Percentiles rank a stretch among this genome's conserved stretches.
phyloP scores from a whole-genome alignment of 768 basidiomycete genomes.

The Mycena alexandri region DNA sequence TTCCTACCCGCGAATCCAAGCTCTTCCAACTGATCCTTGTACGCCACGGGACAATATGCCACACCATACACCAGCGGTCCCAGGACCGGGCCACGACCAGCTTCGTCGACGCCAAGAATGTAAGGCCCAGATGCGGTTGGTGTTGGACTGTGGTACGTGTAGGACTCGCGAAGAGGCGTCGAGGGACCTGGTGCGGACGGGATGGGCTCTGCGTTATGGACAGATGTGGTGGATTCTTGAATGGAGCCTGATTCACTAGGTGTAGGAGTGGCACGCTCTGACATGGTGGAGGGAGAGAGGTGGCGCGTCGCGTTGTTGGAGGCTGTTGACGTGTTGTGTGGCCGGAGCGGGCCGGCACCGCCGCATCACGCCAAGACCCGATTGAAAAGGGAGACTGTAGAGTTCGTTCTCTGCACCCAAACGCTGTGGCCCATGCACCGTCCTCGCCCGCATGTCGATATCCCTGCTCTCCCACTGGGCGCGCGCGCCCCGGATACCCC shows the following conservation, averaged over 20 bases:
- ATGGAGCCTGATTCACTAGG: background rate
- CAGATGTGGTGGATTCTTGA: too few relatives aligned
- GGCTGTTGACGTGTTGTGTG: background rate
- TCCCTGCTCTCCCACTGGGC: conserved; percentile 22
- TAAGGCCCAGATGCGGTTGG: conserved; percentile 84
- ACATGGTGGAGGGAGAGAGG: conserved; percentile 29
- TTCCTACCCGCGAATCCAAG: conserved; percentile 90
- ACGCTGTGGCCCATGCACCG: conserved; percentile 16
- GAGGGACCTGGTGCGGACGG: conserved; percentile 74
- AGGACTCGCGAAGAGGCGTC: conserved; percentile 72
- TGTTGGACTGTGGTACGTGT: conserved; percentile 80
- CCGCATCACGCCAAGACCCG: background rate
- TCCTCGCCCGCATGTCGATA: conserved; percentile 30
- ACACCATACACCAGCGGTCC: conserved; percentile 97
- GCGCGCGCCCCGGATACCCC: conserved; percentile 26
- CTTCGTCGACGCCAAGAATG: conserved; percentile 99
- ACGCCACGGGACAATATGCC: conserved; percentile 90
- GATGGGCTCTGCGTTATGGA: conserved; percentile 39
- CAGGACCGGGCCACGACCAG: conserved; percentile 94
- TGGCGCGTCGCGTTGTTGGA: background rate
- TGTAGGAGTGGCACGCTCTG: conserved; percentile 13
- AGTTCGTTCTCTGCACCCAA: background rate
- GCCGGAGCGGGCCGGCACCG: background rate
- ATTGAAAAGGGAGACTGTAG: background rate
- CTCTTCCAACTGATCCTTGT: conserved; percentile 76